Conservation (phyloP, 1,284 basidiomycete species). For the Coriolopsis trogii region DNA sequence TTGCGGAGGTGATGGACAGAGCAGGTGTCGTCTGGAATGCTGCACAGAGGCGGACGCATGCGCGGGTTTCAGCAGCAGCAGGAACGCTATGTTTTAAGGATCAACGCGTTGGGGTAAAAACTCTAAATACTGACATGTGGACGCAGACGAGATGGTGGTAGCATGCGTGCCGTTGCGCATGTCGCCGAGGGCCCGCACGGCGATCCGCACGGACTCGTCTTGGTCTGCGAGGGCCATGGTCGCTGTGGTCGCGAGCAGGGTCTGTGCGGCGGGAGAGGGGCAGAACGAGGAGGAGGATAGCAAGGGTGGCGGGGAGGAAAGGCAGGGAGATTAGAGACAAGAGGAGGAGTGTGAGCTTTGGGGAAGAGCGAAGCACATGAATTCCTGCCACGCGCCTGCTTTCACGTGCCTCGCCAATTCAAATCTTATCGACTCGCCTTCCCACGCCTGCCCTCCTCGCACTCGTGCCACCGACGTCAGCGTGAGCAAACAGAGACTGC, state of each 20-base stretch:
- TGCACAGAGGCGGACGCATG: slow-evolving; percentile 17
- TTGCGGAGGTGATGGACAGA: slow-evolving; percentile 36
- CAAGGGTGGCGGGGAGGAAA: slow-evolving; percentile 2
- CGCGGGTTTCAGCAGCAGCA: background rate
- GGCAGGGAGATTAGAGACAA: too few species aligned
- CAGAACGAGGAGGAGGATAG: background rate
- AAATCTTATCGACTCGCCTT: slow-evolving; percentile 24
- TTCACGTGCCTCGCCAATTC: slow-evolving; percentile 23
- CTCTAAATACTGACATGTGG: slow-evolving; percentile 33
- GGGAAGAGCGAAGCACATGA: slow-evolving; percentile 22
- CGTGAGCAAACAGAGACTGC: background rate
- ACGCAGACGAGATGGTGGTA: slow-evolving; percentile 31
- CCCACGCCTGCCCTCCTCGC: background rate
- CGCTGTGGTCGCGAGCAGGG: slow-evolving; percentile 4
- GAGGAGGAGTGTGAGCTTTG: slow-evolving; percentile 2
- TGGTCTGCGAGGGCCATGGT: slow-evolving; percentile 40
- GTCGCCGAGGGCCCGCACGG: slow-evolving; percentile 66
- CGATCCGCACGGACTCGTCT: slow-evolving; percentile 65
- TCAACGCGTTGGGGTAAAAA: slow-evolving; percentile 5
- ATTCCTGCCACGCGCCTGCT: slow-evolving; percentile 18
- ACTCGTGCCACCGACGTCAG: background rate
- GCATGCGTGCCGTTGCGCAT: slow-evolving; percentile 55
- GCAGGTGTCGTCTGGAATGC: slow-evolving; percentile 41
- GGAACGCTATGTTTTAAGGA: background rate
- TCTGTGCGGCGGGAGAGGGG: background rate